Base-by-base conservation (phyloP, 1,284 basidiomycete species). In the Cryptococcus wingfieldii region DNA sequence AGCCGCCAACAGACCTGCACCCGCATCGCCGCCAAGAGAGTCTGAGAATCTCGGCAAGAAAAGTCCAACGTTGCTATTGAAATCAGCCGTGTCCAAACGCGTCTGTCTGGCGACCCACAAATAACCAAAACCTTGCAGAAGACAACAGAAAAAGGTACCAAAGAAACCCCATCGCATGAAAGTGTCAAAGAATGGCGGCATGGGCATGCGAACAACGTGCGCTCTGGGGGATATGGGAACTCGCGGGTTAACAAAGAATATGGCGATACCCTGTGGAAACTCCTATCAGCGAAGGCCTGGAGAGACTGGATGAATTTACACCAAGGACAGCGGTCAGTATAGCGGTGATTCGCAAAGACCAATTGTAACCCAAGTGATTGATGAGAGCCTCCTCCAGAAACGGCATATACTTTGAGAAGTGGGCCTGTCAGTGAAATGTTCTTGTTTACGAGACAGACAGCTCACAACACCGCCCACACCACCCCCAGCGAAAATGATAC, bases 1-100 rank as follows among this genome's bases (percentile, higher is more conserved):
- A 1, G 64, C 64, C 4, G 62, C 60, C 12, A 66, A 39, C 14
- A 66, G 46, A 14, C 58, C 62, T 31, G 64, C 64, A 2, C 60
- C 58, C n/a, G 53, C 53, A 5, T 57, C 56, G n/a, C 50, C 37
- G 14, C 52, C 49, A 2, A 65, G 56, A 12, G 61, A 56, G 43
- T 65, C 64, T 1, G 64, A 63, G 31, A 65, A 61, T 41, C 64
- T 38, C 1, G 64, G 64, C 18, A 65, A 27, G 48, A 63, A 65
- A 13, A 65, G 55, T 6, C 58, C 59, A 48, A 65, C 64, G 44
- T 61, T 65, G 53, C 64, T 65, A 46, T 37, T 6, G 5, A 2
- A 54, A 10, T 34, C 31, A 34, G 31, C 31, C 31, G 10, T 34
- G 31, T 34, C 31, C 31, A 10, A 34, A 10, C 31, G 31, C 10